Percentiles rank a stretch among this genome's conserved stretches.
Conservation (phyloP, 495 filamentous ascomycete species). For the Xylaria acuta region DNA sequence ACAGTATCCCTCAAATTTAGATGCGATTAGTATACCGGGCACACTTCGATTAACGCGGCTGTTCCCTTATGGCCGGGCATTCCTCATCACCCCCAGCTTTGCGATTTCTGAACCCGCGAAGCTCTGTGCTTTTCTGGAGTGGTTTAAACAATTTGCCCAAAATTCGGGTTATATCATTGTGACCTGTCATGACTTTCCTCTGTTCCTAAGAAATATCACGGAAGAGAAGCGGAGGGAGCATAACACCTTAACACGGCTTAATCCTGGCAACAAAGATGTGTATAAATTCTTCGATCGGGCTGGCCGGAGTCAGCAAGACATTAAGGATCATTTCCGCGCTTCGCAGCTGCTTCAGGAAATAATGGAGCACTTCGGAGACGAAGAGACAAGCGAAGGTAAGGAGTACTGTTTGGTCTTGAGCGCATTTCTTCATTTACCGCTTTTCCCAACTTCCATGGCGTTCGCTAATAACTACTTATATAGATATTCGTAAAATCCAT, state of each 20-base stretch:
- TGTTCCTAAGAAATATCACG: conserved; percentile 50
- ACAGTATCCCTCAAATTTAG: conserved; percentile 34
- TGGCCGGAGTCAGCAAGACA: conserved; percentile 30
- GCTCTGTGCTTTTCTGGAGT: conserved; percentile 60
- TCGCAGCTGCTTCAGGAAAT: conserved; percentile 36
- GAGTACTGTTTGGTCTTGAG: neutral
- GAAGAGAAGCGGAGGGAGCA: conserved; percentile 46
- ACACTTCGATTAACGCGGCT: conserved; percentile 54
- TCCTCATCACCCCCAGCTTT: conserved; percentile 70
- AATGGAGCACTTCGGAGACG: conserved; percentile 33
- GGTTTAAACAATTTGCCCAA: conserved; percentile 53
- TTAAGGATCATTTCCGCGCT: conserved; percentile 33
- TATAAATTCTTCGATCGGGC: conserved; percentile 24
- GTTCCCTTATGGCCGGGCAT: conserved; percentile 63
- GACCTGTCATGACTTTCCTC: conserved; percentile 49
- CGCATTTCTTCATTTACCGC: neutral
- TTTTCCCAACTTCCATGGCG: neutral
- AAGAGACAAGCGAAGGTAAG: conserved; percentile 37
- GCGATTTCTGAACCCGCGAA: conserved; percentile 57
- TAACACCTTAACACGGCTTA: conserved; percentile 26
- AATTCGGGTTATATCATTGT: conserved; percentile 36
- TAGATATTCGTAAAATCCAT: conserved; percentile 46
- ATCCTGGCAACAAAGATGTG: conserved; percentile 25
- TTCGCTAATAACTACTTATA: conserved; percentile 13
- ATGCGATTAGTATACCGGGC: conserved; percentile 32